A percentile compares a stretch with the other conserved stretches of the same genome.
Conservation (phyloP, 768 basidiomycete genomes). For the Amanita inopinata region DNA sequence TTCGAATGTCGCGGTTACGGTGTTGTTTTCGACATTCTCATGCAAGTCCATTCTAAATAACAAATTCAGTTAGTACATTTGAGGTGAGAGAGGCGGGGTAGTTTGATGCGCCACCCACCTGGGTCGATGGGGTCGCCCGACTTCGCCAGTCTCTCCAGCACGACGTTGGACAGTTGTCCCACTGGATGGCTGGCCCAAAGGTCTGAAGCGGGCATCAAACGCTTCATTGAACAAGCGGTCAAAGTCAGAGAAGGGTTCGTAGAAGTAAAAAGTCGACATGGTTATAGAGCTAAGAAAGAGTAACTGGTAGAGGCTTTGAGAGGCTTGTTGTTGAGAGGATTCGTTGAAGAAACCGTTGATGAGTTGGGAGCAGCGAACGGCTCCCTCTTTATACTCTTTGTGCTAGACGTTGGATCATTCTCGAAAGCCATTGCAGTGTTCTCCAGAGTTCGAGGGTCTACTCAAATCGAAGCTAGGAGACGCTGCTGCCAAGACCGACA, state of each 20-base stretch:
- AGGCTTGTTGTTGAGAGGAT: neutral
- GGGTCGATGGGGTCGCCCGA: too few species aligned
- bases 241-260: conserved; percentile 4
- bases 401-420: too few species aligned
- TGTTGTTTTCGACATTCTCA: conserved; percentile 36
- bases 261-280: conserved; percentile 3
- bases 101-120: too few species aligned
- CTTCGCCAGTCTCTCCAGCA: neutral
- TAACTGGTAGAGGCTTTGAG: neutral
- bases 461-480: too few species aligned
- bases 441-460: too few species aligned
- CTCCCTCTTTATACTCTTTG: too few species aligned
- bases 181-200: conserved; percentile 8
- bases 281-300: too few species aligned
- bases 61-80: neutral
- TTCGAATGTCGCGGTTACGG: conserved; percentile 52
- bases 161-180: too few species aligned
- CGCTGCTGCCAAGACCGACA: too few species aligned
- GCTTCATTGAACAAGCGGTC: conserved; percentile 38
- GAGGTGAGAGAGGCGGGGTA: neutral
- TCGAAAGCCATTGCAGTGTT: too few species aligned
- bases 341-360: neutral
- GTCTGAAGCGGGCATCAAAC: conserved; percentile 9
- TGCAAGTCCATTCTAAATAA: conserved; percentile 46
- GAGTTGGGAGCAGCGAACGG: too few species aligned